Base-by-base conservation (phyloP, 495 filamentous ascomycete species). In the Aspergillus incahuasiensis region DNA sequence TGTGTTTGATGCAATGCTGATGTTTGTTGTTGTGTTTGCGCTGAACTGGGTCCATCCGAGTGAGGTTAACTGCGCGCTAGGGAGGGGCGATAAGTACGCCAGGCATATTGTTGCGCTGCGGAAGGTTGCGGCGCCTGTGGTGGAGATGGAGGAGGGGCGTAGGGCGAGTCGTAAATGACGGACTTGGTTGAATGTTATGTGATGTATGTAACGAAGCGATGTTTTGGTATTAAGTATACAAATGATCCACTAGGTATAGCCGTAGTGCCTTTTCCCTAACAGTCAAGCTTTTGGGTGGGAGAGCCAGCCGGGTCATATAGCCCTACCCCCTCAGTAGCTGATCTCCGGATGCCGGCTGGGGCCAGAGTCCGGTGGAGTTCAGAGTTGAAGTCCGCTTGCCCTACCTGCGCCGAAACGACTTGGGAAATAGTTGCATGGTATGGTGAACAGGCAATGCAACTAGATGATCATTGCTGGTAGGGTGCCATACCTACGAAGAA, bases 1-100 rank as follows among this genome's bases (percentile, higher is more conserved):
- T 60, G 60, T 84, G 3, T 87, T 88, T 56, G 86, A 90, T 62
- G 70, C 76, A 13, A 43, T 75, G 41, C 58, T 82, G 41, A 88
- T 90, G 84, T 59, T 82, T 20, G 6, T 63, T 0, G 79, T 77
- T 16, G 77, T 81, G 65, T 55, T 77, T 0, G 52, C 79, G 2
- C 78, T 86, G 51, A 76, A 73, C 48, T 57, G 70, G 32, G 22
- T 50, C 12, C 70, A 73, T 54, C 70, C 70, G 6, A 66, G 68
- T 50, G 57, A 71, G 52, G 55, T 71, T 3, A 35, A 35, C 13
- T 35, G 32, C 13, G 32, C 32, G 7, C 42, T 68, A 18, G 64
- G 63, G 11, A 52, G 64, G 0, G 62, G 57, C 0, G 43, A 58
- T 3, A 34, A 12, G 20, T 64, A 63, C 24, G 55, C 54, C 0